Evolutionary conservation across 2,329 filamentous ascomycete species (phyloP).

Genomic region (Eurotiales sp.): DNA sequence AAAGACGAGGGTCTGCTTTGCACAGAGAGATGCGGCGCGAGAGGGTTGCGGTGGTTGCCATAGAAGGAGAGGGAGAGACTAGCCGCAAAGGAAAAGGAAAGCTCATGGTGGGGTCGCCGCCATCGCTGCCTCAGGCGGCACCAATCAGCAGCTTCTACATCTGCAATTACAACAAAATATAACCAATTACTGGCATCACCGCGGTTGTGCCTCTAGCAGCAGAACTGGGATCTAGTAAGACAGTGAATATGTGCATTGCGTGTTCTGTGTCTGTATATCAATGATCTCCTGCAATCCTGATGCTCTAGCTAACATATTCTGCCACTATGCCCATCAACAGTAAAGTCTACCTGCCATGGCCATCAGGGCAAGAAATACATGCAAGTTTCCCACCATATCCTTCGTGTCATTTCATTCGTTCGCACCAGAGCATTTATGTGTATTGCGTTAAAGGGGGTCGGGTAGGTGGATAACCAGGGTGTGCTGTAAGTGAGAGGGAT

Average conservation of each 20-base stretch:
- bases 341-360: slow-evolving; percentile 1
- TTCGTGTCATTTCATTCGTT: background rate
- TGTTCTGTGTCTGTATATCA: slow-evolving; percentile 10
- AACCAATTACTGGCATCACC: no score
- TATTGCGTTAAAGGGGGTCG: slow-evolving; percentile 7
- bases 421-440: slow-evolving; percentile 11
- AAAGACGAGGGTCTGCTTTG: no score
- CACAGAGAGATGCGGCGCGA: no score
- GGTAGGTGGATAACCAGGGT: slow-evolving; percentile 10
- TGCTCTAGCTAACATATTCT: slow-evolving; percentile 15
- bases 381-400: slow-evolving; percentile 5
- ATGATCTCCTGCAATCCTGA: slow-evolving; percentile 11
- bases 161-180: no score
- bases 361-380: slow-evolving; percentile 5
- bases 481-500: no score
- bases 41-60: no score
- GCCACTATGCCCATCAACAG: slow-evolving; percentile 11
- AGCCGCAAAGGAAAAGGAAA: no score
- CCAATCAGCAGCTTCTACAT: background rate
- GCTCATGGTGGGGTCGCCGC: background rate
- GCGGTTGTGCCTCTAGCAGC: no score
- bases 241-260: slow-evolving; percentile 10
- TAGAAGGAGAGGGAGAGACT: no score
- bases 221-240: no score
- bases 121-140: no score